phyloP scores from a whole-genome alignment of 116 monocot genomes.

The Phalaenopsis hybrid region DNA sequence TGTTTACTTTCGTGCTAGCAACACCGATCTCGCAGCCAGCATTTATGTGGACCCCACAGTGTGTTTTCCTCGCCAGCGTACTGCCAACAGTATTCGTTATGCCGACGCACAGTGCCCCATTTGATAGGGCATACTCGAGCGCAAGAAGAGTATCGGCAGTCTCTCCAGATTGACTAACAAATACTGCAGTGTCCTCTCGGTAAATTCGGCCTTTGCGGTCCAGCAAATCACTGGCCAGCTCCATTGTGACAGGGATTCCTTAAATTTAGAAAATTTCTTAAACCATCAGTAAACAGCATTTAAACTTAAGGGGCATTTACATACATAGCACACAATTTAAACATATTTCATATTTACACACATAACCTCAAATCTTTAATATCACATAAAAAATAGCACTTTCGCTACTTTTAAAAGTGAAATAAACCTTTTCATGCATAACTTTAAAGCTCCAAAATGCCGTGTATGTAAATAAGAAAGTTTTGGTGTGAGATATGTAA shows the following conservation, averaged over 20 bases:
- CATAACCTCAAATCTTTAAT: too few relatives aligned
- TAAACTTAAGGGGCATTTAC: too few relatives aligned
- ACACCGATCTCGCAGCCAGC: slow-evolving; percentile 99
- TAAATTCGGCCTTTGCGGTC: slow-evolving; percentile 86
- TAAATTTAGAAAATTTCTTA: slow-evolving; percentile 1
- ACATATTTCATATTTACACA: too few relatives aligned
- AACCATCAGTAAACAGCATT: not conserved
- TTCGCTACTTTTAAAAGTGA: too few relatives aligned
- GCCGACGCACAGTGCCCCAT: slow-evolving; percentile 94
- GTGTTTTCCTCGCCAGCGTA: slow-evolving; percentile 85
- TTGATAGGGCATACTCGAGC: slow-evolving; percentile 87
- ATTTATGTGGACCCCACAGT: slow-evolving; percentile 96
- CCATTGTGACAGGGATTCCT: slow-evolving; percentile 96
- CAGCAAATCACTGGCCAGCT: slow-evolving; percentile 86
- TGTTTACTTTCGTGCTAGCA: slow-evolving; percentile 85
- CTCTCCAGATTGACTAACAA: slow-evolving; percentile 98
- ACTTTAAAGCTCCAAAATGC: too few relatives aligned
- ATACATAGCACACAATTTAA: too few relatives aligned
- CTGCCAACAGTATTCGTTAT: slow-evolving; percentile 97
- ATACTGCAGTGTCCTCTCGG: slow-evolving; percentile 86
- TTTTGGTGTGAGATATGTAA: too few relatives aligned
- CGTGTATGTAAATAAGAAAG: too few relatives aligned
- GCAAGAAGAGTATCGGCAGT: slow-evolving; percentile 93
- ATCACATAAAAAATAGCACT: too few relatives aligned
- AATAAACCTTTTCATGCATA: too few relatives aligned